Evolutionary conservation across 2,329 filamentous ascomycete genomes (phyloP), one percentile per base, ranked within the genome.

Genomic region (Sporothrix sp.): DNA sequence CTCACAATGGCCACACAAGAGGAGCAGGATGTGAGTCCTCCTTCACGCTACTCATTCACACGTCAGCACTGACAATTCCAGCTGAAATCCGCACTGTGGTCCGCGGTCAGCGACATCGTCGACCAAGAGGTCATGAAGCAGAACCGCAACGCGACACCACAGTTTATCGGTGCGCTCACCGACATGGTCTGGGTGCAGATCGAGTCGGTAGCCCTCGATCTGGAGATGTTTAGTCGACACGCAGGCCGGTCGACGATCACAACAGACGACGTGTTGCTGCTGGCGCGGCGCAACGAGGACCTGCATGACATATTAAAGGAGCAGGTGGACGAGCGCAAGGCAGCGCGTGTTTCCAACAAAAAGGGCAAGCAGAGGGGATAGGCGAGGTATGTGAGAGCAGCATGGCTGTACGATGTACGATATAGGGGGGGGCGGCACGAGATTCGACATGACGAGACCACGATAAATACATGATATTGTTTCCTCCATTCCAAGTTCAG

Each of bases 121-220:
- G 91, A 97, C 64, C 82, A 91, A 57, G 85, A 95, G 63, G 84
- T 82, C 16, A 70, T 88, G 27, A 73, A 76, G 51, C 72, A 82
- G 25, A 81, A 86, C 62, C 77, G 87, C 56, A 96, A 95, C 66
- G 87, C 90, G 7, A 95, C 91, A 23, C 87, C 87, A 2, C 88
- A 95, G 62, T 95, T 94, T 65, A 94, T 94, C 58, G 88, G 84
- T 8, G 84, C 85, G 0, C 66, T 94, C 62, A 93, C 87, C 1
- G 89, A 95, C 65, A 78, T 95, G 66, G 84, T 91, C 7, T 95
- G 87, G 81, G 78, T 82, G 1, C 89, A 95, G 58, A 85, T 95
- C 47, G 78, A 80, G 59, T 78, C 73, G 47, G 71, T 79, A 3
- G 76, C 76, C 0, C 65, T 70, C 14, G 78, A 81, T 55, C 66